Conservation (phyloP, 1,139 yeast genomes). For the Kazachstania sp. region DNA sequence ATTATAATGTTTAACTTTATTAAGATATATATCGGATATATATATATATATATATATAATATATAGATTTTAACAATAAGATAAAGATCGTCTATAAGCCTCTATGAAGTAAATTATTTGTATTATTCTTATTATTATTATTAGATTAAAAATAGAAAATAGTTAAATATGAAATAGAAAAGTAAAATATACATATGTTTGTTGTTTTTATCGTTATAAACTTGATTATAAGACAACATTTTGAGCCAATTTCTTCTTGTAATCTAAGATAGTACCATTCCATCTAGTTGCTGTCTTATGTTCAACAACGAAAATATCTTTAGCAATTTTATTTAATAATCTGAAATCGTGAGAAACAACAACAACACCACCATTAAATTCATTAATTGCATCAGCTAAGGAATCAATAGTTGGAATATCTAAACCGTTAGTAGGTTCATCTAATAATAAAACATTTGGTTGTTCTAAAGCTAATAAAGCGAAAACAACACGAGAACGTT, state of each 20-base stretch:
- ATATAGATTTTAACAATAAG: no score
- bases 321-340: conserved; percentile 91
- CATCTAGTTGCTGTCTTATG: conserved; percentile 91
- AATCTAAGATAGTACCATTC: conserved; percentile 85
- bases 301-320: conserved; percentile 94
- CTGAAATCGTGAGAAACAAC: conserved; percentile 99
- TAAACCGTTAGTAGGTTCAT: conserved; percentile 99
- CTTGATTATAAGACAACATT: conserved; percentile 58
- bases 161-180: neutral
- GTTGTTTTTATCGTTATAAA: neutral
- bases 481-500: conserved; percentile 96
- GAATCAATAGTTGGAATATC: conserved; percentile 98
- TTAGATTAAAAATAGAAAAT: neutral
- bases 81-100: no score
- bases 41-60: no score
- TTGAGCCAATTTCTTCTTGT: conserved; percentile 88
- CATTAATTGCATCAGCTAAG: conserved; percentile 89
- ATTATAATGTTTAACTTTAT: neutral
- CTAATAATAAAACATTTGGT: conserved; percentile 89
- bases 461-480: conserved; percentile 91
- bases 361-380: conserved; percentile 95
- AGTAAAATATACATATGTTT: neutral
- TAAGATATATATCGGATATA: neutral
- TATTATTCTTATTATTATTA: neutral
- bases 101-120: neutral